Base-by-base conservation (phyloP, 192 early-diverging fungal genomes). In the Dimargaris verticillata region DNA sequence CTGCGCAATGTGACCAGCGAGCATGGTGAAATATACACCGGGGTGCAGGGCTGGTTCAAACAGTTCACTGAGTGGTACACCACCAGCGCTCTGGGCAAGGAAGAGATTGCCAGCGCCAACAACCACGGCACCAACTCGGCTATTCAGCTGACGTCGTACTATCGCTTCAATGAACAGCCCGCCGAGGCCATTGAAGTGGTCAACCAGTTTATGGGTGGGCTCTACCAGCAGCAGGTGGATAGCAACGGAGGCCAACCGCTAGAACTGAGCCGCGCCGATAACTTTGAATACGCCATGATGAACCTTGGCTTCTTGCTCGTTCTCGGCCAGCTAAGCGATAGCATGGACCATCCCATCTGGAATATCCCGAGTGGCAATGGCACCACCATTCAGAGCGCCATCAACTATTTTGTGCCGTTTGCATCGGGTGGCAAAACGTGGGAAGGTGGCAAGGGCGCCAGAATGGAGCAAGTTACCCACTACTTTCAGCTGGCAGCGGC, bases 121-220 rank as follows among this genome's bases (percentile, higher is more conserved):
- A 59, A 59, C 57, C 57, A 59, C n/a, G 57, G 41, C 28, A 59
- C 57, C 5, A 15, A 28, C 20, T 28, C 57, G 7, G 43, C 57
- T 14, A 6, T 59, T 20, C 57, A 59, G 57, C 43, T 59, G 26
- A 38, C 57, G 0, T 41, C 38, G 26, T 59, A 43, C 43, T 44
- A 59, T 18, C 9, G 20, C 9, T 59, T 59, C 43, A 4, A n/a
- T 5, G 57, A 33, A 11, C 26, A 59, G 10, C 24, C 24, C 7
- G 41, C n/a, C 41, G 12, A 22, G 38, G 57, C 57, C 13, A 20
- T 15, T n/a, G 43, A 9, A 11, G 57, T 38, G 5, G 25, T 43
- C 57, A 43, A 59, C 10, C 18, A 20, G 2, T 59, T 59, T 44
- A n/a, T 59, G 41, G 20, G 20, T 1, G 42, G 42, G 13, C 17